Base-by-base conservation (phyloP, 768 basidiomycete genomes). In the Lentinula raphanica region DNA sequence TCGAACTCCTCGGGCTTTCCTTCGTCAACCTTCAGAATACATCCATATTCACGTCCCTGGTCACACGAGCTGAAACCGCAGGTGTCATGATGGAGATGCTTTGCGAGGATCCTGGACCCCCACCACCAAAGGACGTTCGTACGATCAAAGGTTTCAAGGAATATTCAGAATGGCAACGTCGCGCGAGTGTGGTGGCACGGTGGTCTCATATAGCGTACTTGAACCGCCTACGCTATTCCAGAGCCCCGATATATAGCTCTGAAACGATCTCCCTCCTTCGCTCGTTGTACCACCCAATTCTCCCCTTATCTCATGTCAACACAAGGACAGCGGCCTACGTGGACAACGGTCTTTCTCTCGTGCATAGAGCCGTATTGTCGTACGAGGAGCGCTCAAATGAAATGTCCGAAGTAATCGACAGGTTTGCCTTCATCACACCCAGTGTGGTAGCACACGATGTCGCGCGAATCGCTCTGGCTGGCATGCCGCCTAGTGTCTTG, bases 381-480 rank as follows among this genome's bases (percentile, higher is more conserved):
- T 85, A 86, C 63, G 71, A 72, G 7, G 68, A 76, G 13, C 84
- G 94, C 12, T 81, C 82, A 2, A 72, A 79, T 42, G 77, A 80
- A 0, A 75, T 87, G 71, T 72, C 76, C 1, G 68, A 70, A 19
- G 60, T 80, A 19, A 71, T 96, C 53, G 82, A 89, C 55, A 74
- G 72, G 23, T 98, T 96, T 66, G 84, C 88, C 0, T 92, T 92
- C 63, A 84, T 82, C 19, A 94, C 94, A 0, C 92, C 94, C 0
- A 65, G 84, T 1, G 92, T 81, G 0, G 86, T 94, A 15, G 88
- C 90, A 12, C 74, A 78, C 28, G 93, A 94, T 69, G 67, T 97
- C 50, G 81, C 92, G 1, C 74, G 72, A 1, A 74, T 89, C 53
- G 80, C 84, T 1, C 76, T 94, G 4, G 64, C 81, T 0, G 83